Conservation (phyloP, 306 rosid genomes). For the Gynostemma pentaphyllum region DNA sequence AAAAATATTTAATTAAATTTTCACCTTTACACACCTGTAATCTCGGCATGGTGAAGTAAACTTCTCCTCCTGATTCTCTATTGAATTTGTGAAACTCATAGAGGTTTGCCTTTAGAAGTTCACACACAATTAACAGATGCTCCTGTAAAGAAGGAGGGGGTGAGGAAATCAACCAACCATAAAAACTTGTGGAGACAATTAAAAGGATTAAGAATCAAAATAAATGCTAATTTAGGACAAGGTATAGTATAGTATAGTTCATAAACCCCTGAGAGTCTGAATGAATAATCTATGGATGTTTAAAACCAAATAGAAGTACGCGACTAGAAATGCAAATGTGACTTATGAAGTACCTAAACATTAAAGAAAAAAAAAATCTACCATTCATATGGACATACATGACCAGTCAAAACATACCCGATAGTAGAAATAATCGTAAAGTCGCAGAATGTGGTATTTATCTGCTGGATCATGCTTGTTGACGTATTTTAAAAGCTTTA, state of each 20-base stretch:
- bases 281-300: background rate
- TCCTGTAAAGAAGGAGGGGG: slow-evolving; percentile 42
- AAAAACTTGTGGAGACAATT: slow-evolving; percentile 2
- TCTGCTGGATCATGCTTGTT: slow-evolving; percentile 95
- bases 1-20: slow-evolving; percentile 8
- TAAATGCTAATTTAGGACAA: background rate
- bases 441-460: slow-evolving; percentile 88
- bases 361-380: background rate
- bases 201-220: background rate
- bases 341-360: background rate
- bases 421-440: slow-evolving; percentile 93
- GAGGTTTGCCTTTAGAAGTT: slow-evolving; percentile 93
- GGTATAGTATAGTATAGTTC: background rate
- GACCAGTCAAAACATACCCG: slow-evolving; percentile 51
- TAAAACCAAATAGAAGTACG: background rate
- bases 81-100: slow-evolving; percentile 95
- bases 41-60: slow-evolving; percentile 98
- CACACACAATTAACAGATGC: slow-evolving; percentile 93
- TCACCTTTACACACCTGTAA: slow-evolving; percentile 62
- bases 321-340: background rate
- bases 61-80: slow-evolving; percentile 98
- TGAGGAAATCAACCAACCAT: slow-evolving; percentile 1
- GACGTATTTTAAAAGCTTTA: slow-evolving; percentile 96
- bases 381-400: background rate
- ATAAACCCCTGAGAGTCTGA: background rate